A percentile compares a stretch with the other conserved stretches of the same genome.
Conservation (phyloP, 108 stramenopile species). For the Cylindrotheca closterium region DNA sequence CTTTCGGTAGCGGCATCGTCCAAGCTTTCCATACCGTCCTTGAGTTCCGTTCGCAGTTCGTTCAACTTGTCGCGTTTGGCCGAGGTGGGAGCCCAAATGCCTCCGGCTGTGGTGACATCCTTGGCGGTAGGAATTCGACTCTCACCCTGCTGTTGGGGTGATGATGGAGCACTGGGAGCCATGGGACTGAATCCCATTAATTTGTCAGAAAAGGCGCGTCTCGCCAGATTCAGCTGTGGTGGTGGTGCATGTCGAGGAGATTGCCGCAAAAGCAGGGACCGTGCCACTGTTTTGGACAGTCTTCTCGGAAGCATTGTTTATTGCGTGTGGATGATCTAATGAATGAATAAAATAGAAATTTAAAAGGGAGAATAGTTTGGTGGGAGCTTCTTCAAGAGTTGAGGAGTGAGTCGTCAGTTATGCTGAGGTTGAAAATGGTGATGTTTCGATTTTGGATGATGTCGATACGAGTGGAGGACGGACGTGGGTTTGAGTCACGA, state of each 20-base stretch:
- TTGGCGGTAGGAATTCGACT: conserved; percentile 40
- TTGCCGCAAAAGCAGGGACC: neutral
- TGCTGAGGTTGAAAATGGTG: no score
- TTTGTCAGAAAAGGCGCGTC: conserved; percentile 49
- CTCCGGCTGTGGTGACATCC: conserved; percentile 71
- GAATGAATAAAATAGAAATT: no score
- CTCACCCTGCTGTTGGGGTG: neutral
- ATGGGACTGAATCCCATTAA: conserved; percentile 78
- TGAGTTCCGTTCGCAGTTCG: conserved; percentile 60
- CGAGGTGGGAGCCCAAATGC: conserved; percentile 86
- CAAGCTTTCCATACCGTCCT: conserved; percentile 51
- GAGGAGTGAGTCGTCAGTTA: no score
- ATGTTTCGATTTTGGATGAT: no score
- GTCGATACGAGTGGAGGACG: no score
- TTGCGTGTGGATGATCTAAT: no score
- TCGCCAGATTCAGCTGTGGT: neutral
- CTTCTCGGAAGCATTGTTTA: neutral
- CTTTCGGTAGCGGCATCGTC: conserved; percentile 66
- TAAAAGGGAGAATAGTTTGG: no score
- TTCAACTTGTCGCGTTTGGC: conserved; percentile 83
- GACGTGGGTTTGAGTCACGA: neutral
- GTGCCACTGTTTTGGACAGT: neutral
- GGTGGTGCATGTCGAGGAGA: neutral
- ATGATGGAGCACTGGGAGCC: conserved; percentile 38
- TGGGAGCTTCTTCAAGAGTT: no score